These are phyloP conservation scores for Fusarium metavorans DNA, from an alignment of 2,329 filamentous ascomycete genomes.

Conservation along the genomic window DNA sequence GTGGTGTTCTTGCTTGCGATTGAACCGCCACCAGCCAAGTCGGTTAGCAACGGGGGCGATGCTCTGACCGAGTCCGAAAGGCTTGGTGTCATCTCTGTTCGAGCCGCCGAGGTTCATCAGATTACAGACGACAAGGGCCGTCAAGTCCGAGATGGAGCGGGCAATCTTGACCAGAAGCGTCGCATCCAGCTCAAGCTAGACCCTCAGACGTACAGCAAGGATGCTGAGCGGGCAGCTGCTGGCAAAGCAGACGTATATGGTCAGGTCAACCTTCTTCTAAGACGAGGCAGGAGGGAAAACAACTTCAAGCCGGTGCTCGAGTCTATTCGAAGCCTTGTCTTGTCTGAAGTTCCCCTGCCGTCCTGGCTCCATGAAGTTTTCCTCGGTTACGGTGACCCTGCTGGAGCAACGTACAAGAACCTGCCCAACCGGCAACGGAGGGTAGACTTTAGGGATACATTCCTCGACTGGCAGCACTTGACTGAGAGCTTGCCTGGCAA, in stretches of 20 bases:
- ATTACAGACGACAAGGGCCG: constrained; percentile 88
- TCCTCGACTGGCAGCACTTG: constrained; percentile 94
- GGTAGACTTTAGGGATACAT: constrained; percentile 93
- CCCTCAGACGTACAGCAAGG: constrained; percentile 79
- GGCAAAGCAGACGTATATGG: constrained; percentile 86
- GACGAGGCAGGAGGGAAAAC: constrained; percentile 89
- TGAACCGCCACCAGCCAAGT: constrained; percentile 67
- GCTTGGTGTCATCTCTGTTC: constrained; percentile 76
- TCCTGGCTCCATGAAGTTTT: constrained; percentile 97
- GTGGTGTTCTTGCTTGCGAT: constrained; percentile 89
- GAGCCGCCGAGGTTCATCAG: constrained; percentile 87
- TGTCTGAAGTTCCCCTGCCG: constrained; percentile 87
- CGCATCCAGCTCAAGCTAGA: constrained; percentile 87
- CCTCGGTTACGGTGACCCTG: constrained; percentile 94
- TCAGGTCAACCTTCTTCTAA: constrained; percentile 85
- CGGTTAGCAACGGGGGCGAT: constrained; percentile 64
- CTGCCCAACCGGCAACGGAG: constrained; percentile 81
- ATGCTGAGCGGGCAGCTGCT: constrained; percentile 73
- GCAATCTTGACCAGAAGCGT: constrained; percentile 74
- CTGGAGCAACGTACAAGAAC: constrained; percentile 86
- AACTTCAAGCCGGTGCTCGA: constrained; percentile 96
- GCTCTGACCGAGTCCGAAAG: constrained; percentile 65
- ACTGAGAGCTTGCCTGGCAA: constrained; percentile 90
- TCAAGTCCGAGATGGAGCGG: constrained; percentile 71
- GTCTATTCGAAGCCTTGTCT: constrained; percentile 86